Evolutionary conservation across 441 rosid species (phyloP).

Genomic region (Mallotus japonicus): DNA sequence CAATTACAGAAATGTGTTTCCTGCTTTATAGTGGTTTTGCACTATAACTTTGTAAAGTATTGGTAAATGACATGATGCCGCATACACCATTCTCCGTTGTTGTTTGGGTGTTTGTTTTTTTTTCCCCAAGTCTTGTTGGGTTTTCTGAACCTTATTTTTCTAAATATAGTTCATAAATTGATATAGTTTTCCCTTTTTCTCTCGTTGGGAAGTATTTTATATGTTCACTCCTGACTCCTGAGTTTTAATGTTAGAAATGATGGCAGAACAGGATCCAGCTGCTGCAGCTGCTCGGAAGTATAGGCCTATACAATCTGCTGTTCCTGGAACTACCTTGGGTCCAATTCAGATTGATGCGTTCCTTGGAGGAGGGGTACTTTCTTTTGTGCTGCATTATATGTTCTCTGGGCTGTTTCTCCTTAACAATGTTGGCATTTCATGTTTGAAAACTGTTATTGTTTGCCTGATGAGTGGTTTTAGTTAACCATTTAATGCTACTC

Average conservation of each 20-base stretch:
- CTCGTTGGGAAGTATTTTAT: not conserved
- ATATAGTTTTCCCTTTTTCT: not conserved
- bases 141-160: not conserved
- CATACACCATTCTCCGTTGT: no score
- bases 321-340: constrained; percentile 97
- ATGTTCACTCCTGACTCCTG: constrained; percentile 3
- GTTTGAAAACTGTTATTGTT: not conserved
- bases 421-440: not conserved
- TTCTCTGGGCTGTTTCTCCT: constrained; percentile 7
- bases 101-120: not conserved
- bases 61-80: not conserved
- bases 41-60: not conserved
- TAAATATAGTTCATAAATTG: not conserved
- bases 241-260: constrained; percentile 46
- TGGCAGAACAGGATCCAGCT: constrained; percentile 84
- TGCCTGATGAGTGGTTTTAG: not conserved
- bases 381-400: constrained; percentile 20
- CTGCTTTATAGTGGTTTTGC: no score
- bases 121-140: not conserved
- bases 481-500: not conserved
- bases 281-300: constrained; percentile 90
- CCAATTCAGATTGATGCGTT: constrained; percentile 93
- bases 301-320: constrained; percentile 95
- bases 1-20: not conserved
- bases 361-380: constrained; percentile 84